Evolutionary conservation across 805 yeast genomes (phyloP), one percentile per base, ranked within the genome.

Genomic region (Tetrapisispora arboricola): DNA sequence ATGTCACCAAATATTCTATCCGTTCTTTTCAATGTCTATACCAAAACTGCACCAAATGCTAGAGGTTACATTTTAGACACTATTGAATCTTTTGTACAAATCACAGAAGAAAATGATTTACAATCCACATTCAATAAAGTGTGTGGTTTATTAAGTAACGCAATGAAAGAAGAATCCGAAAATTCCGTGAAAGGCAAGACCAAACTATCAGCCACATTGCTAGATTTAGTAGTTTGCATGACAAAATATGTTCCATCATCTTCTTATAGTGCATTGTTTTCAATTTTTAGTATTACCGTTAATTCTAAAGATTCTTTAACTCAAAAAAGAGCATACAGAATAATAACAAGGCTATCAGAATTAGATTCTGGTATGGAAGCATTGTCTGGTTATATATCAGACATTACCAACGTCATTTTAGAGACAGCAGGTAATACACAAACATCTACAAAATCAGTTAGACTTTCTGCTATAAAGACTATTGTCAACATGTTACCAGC

Each of bases 271-370:
- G 85, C 94, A 0, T 68, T 88, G 33, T 76, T 87, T 49, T 57
- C 82, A n/a, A 84, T 88, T 38, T 84, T 88, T 64, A 75, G 79
- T 38, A 68, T 74, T 36, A 80, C 94, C 3, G 76, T 84, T 29
- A 51, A 68, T 18, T 64, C 72, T 27, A 64, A 68, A 37, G 79
- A 80, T 50, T 78, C 83, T 32, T 71, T 79, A 51, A 69, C 85
- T 49, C 97, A 90, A 62, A 90, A 90, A 65, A 79, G 95, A 67
- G 74, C 95, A 1, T 90, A 87, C 63, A 75, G 94, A 65, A 78
- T 84, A 37, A 63, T 90, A 41, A 61, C 83, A 17, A 78, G 74
- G 47, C 63, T 92, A 50, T 68, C 78, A 38, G 95, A 88, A 58
- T 67, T 80, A 18, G 82, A 79, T 32, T 55, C 58, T 16, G 95